These are phyloP conservation scores for Calonectria pseudoturangicola DNA, from an alignment of 2,329 filamentous ascomycete species.

Conservation along the genomic window DNA sequence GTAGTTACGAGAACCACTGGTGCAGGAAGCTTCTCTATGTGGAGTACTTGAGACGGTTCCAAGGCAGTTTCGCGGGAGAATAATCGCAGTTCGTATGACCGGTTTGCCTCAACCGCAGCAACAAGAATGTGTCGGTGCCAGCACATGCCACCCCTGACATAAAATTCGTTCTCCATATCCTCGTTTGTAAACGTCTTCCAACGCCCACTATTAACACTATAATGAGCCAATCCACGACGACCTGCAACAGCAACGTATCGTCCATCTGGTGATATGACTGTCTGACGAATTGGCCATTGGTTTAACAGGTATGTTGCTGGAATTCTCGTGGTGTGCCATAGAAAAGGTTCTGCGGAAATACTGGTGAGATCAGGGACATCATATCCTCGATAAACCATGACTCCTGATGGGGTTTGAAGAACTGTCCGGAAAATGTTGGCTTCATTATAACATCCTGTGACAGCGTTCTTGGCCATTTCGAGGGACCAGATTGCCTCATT, in stretches of 20 bases:
- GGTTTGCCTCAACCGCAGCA: constrained; percentile 90
- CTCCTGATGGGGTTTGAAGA: constrained; percentile 88
- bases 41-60: constrained; percentile 82
- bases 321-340: constrained; percentile 96
- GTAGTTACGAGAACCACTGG: constrained; percentile 93
- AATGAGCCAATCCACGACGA: constrained; percentile 92
- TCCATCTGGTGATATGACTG: constrained; percentile 92
- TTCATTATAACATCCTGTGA: constrained; percentile 92
- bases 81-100: constrained; percentile 89
- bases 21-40: constrained; percentile 85
- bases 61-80: constrained; percentile 91
- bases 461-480: constrained; percentile 95
- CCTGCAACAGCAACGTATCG: constrained; percentile 98
- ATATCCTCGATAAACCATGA: constrained; percentile 96
- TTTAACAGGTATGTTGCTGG: constrained; percentile 89
- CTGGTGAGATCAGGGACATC: constrained; percentile 92
- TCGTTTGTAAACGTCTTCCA: constrained; percentile 96
- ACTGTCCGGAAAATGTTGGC: constrained; percentile 93
- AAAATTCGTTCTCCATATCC: constrained; percentile 90
- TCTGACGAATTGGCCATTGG: constrained; percentile 94
- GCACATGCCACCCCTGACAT: constrained; percentile 96
- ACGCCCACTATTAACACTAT: constrained; percentile 93
- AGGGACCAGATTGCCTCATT: constrained; percentile 90
- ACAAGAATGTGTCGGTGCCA: constrained; percentile 98
- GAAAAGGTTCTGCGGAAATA: constrained; percentile 91